Conservation (phyloP, 352 stramenopile genomes). For the Globisporangium nodosum region DNA sequence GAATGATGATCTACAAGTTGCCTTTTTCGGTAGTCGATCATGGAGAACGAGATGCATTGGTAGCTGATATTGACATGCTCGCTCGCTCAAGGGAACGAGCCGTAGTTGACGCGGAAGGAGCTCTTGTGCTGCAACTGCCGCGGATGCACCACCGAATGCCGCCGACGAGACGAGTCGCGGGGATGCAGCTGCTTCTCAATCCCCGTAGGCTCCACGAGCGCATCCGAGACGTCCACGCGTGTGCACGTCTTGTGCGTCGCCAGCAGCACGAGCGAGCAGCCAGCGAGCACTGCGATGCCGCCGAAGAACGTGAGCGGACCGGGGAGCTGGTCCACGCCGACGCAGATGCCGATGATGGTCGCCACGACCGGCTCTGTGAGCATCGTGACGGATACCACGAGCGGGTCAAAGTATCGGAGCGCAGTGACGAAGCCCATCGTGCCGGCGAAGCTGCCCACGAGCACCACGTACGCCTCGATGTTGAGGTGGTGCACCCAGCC, state of each 20-base stretch:
- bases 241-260: slow-evolving; percentile 27
- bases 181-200: not conserved
- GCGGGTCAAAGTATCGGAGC: slow-evolving; percentile 54
- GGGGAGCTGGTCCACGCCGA: slow-evolving; percentile 33
- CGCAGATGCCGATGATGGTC: slow-evolving; percentile 33
- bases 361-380: slow-evolving; percentile 45
- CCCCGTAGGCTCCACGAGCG: slow-evolving; percentile 13
- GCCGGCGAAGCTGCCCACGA: slow-evolving; percentile 33
- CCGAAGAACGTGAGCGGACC: slow-evolving; percentile 36
- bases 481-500: slow-evolving; percentile 45
- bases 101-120: slow-evolving; percentile 15
- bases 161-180: not conserved
- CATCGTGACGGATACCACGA: slow-evolving; percentile 56
- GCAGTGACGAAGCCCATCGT: slow-evolving; percentile 56
- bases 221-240: slow-evolving; percentile 34
- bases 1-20: not conserved
- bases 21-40: not conserved
- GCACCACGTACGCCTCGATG: slow-evolving; percentile 43
- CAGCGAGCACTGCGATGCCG: slow-evolving; percentile 24
- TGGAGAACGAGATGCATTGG: not conserved
- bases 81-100: slow-evolving; percentile 14
- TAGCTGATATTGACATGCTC: not conserved
- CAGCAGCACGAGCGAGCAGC: slow-evolving; percentile 38
- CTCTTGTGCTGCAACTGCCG: slow-evolving; percentile 4
- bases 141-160: slow-evolving; percentile 9